A percentile compares a stretch with the other conserved stretches of the same genome.
Evolutionary conservation across 345 rosid genomes (phyloP).

Genomic region (Salix suchowensis): DNA sequence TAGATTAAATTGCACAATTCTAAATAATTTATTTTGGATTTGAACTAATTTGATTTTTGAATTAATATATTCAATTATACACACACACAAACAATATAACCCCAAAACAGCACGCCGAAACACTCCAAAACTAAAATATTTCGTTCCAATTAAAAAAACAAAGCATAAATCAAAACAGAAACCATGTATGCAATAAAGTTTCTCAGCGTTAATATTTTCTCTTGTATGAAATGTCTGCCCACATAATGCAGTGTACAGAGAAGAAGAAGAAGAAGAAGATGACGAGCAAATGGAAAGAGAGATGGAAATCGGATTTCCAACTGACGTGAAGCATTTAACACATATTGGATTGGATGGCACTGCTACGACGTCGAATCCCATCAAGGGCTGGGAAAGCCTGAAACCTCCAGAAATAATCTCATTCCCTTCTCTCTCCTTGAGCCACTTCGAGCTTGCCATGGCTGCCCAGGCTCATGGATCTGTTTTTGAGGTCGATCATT

Average conservation of each 20-base stretch:
- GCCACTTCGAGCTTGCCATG: constrained; percentile 28
- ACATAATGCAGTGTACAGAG: neutral
- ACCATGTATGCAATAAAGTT: neutral
- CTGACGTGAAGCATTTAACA: constrained; percentile 92
- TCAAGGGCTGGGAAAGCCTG: constrained; percentile 10
- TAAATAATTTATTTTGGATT: no score
- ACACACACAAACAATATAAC: no score
- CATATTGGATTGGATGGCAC: constrained; percentile 83
- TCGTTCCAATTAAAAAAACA: rapidly evolving
- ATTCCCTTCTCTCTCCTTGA: constrained; percentile 19
- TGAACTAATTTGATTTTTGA: no score
- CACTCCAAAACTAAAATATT: no score
- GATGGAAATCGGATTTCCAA: constrained; percentile 87
- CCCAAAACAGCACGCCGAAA: no score
- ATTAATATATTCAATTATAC: no score
- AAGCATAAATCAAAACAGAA: no score
- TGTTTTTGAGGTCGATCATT: neutral
- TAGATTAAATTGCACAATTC: no score
- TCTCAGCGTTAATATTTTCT: neutral
- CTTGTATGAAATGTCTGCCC: neutral
- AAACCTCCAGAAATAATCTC: constrained; percentile 17
- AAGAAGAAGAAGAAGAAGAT: neutral
- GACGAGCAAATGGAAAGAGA: constrained; percentile 51
- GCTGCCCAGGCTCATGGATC: constrained; percentile 17
- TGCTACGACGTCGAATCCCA: constrained; percentile 6